Base-by-base conservation (phyloP, 2,329 filamentous ascomycete species). In the Beauveria caledonica region DNA sequence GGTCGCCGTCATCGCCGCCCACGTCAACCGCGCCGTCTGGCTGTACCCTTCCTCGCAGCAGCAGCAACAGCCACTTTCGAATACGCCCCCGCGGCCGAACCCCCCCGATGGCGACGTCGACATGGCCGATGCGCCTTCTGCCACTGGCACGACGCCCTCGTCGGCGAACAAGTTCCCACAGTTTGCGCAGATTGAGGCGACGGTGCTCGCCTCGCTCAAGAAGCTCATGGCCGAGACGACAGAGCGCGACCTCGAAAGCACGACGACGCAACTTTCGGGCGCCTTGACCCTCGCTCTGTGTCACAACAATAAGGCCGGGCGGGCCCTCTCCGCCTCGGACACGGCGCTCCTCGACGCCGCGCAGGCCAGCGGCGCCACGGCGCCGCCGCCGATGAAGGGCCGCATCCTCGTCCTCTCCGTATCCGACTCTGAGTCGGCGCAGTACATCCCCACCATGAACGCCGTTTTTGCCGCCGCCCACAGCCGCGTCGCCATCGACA, bases 401-500 rank as follows among this genome's bases (percentile, higher is more conserved):
- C 89, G 94, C 62, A 96, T 99, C 68, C 82, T 99, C 59, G 86
- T 97, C 64, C 73, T 99, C 58, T 96, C 90, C 52, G 92, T 97
- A 5, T 96, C 90, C 51, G 91, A 91, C 69, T 81, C 82, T 46
- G 89, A 93, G 68, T 84, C 96, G 0, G 86, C 92, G 5, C 89
- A 97, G 73, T 99, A 99, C 77, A 99, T 99, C 60, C 89, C 93
- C 0, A 94, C 96, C 66, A 99, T 99, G 94, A 99, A 99, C 76
- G 85, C 88, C 68, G 96, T 97, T 63, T 99, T 99, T 74, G 94
- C 94, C 2, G 94, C 93, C 62, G 90, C 96, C 69, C 87, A 93
- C 64, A 83, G 92, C 60, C 85, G 85, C 67, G 91, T 99, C 64
- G 90, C 92, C 25, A 92, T 99, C 68, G 94, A 99, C 72, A 93